These are phyloP conservation scores for Paspalum notatum DNA, from an alignment of 176 grass and related monocot species.

Conservation along the genomic window DNA sequence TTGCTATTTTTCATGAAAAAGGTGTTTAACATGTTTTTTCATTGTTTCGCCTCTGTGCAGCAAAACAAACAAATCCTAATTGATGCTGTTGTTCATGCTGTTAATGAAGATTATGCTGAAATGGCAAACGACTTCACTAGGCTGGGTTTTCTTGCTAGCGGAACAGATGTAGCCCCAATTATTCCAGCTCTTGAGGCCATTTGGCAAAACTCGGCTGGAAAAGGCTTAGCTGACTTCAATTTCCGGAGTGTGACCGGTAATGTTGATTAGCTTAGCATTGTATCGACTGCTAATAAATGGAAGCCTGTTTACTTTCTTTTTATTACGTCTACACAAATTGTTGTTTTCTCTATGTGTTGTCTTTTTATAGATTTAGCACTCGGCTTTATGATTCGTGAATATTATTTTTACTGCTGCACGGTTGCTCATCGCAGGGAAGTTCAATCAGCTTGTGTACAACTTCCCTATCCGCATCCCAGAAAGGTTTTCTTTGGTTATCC, in stretches of 20 bases:
- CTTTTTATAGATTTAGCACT: conserved; percentile 12
- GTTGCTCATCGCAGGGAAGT: conserved; percentile 69
- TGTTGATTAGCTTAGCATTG: neutral
- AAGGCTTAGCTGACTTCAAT: conserved; percentile 97
- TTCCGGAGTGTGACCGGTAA: conserved; percentile 96
- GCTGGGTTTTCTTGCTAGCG: conserved; percentile 95
- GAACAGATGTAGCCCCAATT: conserved; percentile 90
- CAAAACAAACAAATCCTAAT: conserved; percentile 99
- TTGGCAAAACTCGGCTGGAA: conserved; percentile 98
- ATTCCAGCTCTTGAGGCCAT: conserved; percentile 94
- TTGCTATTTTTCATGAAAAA: neutral
- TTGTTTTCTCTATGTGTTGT: neutral
- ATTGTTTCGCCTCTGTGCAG: conserved; percentile 55
- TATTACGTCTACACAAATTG: neutral
- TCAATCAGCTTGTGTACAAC: conserved; percentile 97
- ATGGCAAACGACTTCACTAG: conserved; percentile 99
- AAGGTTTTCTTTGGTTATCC: conserved; percentile 98
- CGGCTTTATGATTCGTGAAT: conserved; percentile 8
- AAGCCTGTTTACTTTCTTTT: neutral
- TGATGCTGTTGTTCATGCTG: conserved; percentile 98
- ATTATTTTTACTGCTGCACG: neutral
- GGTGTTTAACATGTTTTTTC: conserved; percentile 17
- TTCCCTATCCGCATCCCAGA: conserved; percentile 96
- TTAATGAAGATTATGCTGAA: conserved; percentile 98
- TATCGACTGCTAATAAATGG: too few relatives aligned